Conservation (phyloP, 2,329 filamentous ascomycete genomes). For the Trematosphaeria pertusa region DNA sequence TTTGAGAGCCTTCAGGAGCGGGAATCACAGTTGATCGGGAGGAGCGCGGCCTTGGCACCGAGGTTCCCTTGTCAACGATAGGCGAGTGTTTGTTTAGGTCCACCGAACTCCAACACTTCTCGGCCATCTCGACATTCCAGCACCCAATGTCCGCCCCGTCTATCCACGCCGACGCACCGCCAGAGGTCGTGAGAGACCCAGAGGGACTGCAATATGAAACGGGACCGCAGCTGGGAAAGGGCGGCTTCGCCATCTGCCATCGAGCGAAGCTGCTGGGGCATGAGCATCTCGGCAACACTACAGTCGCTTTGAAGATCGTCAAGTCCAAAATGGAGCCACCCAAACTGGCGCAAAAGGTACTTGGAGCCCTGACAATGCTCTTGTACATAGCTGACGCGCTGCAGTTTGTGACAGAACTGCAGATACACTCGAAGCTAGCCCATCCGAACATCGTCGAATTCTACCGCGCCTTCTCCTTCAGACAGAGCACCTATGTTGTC, state of each 20-base stretch:
- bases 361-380: slow-evolving; percentile 28
- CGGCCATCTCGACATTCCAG: slow-evolving; percentile 33
- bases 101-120: slow-evolving; percentile 29
- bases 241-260: slow-evolving; percentile 84
- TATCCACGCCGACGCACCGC: slow-evolving; percentile 59
- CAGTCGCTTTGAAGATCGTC: slow-evolving; percentile 81
- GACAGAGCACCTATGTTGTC: slow-evolving; percentile 89
- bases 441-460: slow-evolving; percentile 97
- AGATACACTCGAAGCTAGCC: slow-evolving; percentile 97
- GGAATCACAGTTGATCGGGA: too few relatives aligned
- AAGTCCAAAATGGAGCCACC: slow-evolving; percentile 78
- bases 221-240: slow-evolving; percentile 77
- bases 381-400: slow-evolving; percentile 29
- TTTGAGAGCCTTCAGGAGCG: too few relatives aligned
- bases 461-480: slow-evolving; percentile 89
- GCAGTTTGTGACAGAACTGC: slow-evolving; percentile 80
- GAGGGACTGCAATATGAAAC: slow-evolving; percentile 76
- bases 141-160: slow-evolving; percentile 51
- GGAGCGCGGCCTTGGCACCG: too few relatives aligned
- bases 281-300: slow-evolving; percentile 65
- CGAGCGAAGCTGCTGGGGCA: slow-evolving; percentile 69
- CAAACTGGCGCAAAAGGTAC: slow-evolving; percentile 84
- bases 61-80: slow-evolving; percentile 21
- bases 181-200: slow-evolving; percentile 69
- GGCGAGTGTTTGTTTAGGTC: slow-evolving; percentile 2